These are phyloP conservation scores for Escallonia herrerae DNA, from an alignment of 129 eudicot species.

Conservation along the genomic window DNA sequence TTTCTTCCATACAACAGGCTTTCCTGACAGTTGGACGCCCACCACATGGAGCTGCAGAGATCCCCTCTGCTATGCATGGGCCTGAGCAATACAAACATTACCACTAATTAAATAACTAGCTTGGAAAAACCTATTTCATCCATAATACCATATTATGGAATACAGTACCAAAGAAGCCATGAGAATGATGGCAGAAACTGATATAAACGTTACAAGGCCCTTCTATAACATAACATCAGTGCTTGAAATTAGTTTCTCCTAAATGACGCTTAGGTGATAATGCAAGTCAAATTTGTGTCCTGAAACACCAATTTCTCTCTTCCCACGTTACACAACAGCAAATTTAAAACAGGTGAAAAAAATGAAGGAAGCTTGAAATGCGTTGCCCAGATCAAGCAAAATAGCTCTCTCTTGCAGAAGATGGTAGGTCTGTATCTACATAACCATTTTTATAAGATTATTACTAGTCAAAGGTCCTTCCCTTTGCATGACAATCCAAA, in stretches of 20 bases:
- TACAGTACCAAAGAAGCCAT: not conserved
- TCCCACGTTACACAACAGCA: not conserved
- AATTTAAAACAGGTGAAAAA: not conserved
- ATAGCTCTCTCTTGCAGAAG: not conserved
- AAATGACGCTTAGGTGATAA: too few relatives aligned
- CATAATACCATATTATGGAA: not conserved
- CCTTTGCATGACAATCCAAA: not conserved
- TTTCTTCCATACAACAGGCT: constrained; percentile 27
- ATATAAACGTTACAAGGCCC: too few relatives aligned
- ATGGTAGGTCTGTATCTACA: not conserved
- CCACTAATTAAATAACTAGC: constrained; percentile 27
- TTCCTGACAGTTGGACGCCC: constrained; percentile 21
- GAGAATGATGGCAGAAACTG: too few relatives aligned
- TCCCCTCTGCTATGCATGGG: constrained; percentile 39
- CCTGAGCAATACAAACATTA: constrained; percentile 46
- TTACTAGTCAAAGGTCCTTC: not conserved
- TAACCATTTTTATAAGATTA: not conserved
- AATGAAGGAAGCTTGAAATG: not conserved
- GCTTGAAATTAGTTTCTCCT: too few relatives aligned
- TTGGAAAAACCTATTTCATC: constrained; percentile 11
- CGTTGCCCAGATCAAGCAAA: not conserved
- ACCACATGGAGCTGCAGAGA: constrained; percentile 43
- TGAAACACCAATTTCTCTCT: not conserved
- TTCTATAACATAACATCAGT: too few relatives aligned
- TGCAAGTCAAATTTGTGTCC: too few relatives aligned